Percentiles rank a stretch among this genome's conserved stretches.
These are phyloP conservation scores for Rhizopus microsporus DNA, from an alignment of 371 early-diverging fungal genomes.

Conservation along the genomic window DNA sequence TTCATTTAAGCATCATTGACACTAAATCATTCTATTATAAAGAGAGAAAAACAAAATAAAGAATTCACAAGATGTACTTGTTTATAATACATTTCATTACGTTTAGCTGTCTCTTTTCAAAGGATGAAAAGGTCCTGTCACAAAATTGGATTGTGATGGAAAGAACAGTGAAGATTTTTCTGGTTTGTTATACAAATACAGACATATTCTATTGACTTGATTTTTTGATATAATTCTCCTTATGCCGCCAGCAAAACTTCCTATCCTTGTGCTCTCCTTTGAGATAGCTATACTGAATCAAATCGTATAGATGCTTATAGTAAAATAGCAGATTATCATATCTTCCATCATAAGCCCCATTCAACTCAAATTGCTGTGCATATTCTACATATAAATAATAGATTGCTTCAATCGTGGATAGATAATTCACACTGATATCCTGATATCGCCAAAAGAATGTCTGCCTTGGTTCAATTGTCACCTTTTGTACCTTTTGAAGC, in stretches of 20 bases:
- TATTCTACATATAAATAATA: constrained; percentile 89
- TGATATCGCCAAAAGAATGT: constrained; percentile 95
- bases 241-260: constrained; percentile 23
- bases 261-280: constrained; percentile 22
- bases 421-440: constrained; percentile 62
- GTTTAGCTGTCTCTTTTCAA: too few relatives aligned
- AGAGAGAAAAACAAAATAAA: too few relatives aligned
- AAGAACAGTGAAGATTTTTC: too few relatives aligned
- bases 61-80: too few relatives aligned
- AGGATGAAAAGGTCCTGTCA: too few relatives aligned
- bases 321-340: constrained; percentile 89
- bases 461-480: constrained; percentile 61
- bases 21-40: too few relatives aligned
- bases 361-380: constrained; percentile 30
- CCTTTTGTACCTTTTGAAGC: constrained; percentile 55
- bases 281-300: constrained; percentile 78
- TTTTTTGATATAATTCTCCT: constrained; percentile 21
- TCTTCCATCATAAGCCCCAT: constrained; percentile 62
- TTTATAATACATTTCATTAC: too few relatives aligned
- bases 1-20: too few relatives aligned
- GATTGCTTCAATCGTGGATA: constrained; percentile 95
- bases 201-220: too few relatives aligned
- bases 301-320: constrained; percentile 82
- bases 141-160: too few relatives aligned
- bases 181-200: too few relatives aligned